These are phyloP conservation scores for Lyophyllum decastes DNA, from an alignment of 768 basidiomycete species.

Conservation along the genomic window DNA sequence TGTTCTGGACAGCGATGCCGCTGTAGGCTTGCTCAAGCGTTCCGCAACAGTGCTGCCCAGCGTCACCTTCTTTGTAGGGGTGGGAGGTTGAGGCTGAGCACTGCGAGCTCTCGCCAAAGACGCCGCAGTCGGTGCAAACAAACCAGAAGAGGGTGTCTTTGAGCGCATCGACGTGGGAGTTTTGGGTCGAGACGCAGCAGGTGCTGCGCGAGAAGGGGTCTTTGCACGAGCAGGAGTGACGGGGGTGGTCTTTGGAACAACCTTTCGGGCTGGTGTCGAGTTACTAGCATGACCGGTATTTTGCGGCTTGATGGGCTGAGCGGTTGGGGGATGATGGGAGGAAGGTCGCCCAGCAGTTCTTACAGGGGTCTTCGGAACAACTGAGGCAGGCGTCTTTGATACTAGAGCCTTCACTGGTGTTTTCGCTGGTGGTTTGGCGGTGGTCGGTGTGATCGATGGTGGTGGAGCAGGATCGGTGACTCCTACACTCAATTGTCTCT, in stretches of 20 bases:
- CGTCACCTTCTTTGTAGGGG: conserved; percentile 55
- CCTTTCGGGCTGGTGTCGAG: conserved; percentile 29
- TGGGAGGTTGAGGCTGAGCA: conserved; percentile 44
- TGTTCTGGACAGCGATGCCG: conserved; percentile 69
- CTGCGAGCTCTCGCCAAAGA: conserved; percentile 73
- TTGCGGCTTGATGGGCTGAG: conserved; percentile 32
- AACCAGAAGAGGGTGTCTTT: conserved; percentile 65
- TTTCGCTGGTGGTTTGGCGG: conserved; percentile 27
- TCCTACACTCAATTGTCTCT: conserved; percentile 8
- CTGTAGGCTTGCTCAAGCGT: conserved; percentile 81
- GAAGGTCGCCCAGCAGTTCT: conserved; percentile 23
- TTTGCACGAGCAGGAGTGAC: conserved; percentile 32
- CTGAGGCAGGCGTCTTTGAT: conserved; percentile 6
- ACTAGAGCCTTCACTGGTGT: conserved; percentile 16
- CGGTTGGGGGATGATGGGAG: conserved; percentile 16
- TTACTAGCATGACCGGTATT: conserved; percentile 42
- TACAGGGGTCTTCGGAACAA: conserved; percentile 24
- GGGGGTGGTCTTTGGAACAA: conserved; percentile 21
- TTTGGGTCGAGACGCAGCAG: conserved; percentile 25
- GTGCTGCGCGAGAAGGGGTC: conserved; percentile 27
- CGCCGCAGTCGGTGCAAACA: conserved; percentile 84
- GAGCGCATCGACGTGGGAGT: conserved; percentile 42
- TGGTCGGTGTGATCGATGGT: conserved; percentile 18
- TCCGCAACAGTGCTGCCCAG: conserved; percentile 57
- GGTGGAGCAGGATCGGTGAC: conserved; percentile 11